Conservation (phyloP, 371 early-diverging fungal species). For the Mortierella sp. region DNA sequence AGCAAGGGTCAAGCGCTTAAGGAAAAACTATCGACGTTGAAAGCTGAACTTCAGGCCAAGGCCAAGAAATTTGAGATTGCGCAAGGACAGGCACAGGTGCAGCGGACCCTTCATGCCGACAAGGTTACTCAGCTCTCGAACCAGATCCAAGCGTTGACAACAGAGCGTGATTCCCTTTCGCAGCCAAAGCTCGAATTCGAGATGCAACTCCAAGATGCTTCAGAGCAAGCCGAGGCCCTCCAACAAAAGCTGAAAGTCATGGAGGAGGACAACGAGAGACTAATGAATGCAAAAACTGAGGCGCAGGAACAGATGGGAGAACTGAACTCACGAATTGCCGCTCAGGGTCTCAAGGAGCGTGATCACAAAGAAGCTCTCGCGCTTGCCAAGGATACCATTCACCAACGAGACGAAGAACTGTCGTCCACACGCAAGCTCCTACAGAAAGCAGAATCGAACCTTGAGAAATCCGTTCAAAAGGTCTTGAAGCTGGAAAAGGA, state of each 20-base stretch:
- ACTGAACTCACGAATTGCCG: slow-evolving; percentile 44
- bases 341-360: slow-evolving; percentile 49
- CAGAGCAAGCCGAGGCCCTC: slow-evolving; percentile 14
- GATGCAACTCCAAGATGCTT: slow-evolving; percentile 13
- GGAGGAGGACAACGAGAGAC: slow-evolving; percentile 20
- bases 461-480: slow-evolving; percentile 66
- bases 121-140: slow-evolving; percentile 32
- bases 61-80: slow-evolving; percentile 33
- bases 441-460: slow-evolving; percentile 54
- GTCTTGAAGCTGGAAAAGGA: slow-evolving; percentile 68
- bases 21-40: slow-evolving; percentile 31
- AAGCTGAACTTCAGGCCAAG: slow-evolving; percentile 31
- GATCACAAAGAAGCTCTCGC: slow-evolving; percentile 64
- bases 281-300: slow-evolving; percentile 54
- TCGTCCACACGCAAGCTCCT: slow-evolving; percentile 32
- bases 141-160: slow-evolving; percentile 36
- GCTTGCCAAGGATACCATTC: slow-evolving; percentile 65
- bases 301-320: slow-evolving; percentile 56
- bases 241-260: slow-evolving; percentile 23
- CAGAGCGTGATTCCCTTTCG: slow-evolving; percentile 56
- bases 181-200: slow-evolving; percentile 52
- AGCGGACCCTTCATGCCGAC: slow-evolving; percentile 30
- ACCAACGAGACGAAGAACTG: slow-evolving; percentile 69
- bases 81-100: slow-evolving; percentile 53
- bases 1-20: slow-evolving; percentile 15